Base-by-base conservation (phyloP, 2,329 filamentous ascomycete genomes). In the Calonectria henricotiae region DNA sequence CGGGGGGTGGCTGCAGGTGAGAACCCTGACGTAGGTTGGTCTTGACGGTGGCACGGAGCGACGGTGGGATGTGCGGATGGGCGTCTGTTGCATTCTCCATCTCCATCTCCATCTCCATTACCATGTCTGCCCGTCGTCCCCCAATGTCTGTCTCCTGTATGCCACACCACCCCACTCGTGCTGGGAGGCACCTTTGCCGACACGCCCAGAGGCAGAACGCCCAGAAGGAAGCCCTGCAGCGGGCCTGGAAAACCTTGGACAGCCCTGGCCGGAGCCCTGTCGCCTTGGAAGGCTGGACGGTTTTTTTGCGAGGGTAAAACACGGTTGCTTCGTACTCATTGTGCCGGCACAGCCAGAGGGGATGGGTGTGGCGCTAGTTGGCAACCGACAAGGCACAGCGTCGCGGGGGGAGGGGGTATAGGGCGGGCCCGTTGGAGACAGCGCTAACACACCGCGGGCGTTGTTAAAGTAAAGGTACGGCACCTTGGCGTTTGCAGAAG, bases 211-310 rank as follows among this genome's bases (percentile, higher is more conserved):
- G n/a, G 17, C 49, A 37, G 60, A 63, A 46, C 39, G 64, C 60
- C 44, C 44, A 43, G 54, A 67, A 23, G 25, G 65, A 54, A 37
- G 65, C 65, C 65, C 65, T 67, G 54, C 64, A 67, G 54, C 32
- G 46, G 46, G 35, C 62, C 62, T 41, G 49, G 62, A 25, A 27
- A 54, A 39, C 65, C 46, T 54, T 64, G 62, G 62, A 35, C 47
- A 64, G 35, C 62, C 62, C 17, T 23, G 47, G 32, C 27, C 27
- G 27, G 27, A 30, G 27, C 27, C 27, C 27, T 65, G 62, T 49
- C 41, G 67, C 67, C 67, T 58, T 54, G 37, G n/a, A 69, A 51
- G 67, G 67, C 67, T 69, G 67, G 62, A 51, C 32, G 62, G 44
- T 20, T 43, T 32, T 35, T 35, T 41, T 23, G 35, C 20, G 32